Evolutionary conservation across 305 asterid species (phyloP).

Genomic region (Fraxinus sp.): DNA sequence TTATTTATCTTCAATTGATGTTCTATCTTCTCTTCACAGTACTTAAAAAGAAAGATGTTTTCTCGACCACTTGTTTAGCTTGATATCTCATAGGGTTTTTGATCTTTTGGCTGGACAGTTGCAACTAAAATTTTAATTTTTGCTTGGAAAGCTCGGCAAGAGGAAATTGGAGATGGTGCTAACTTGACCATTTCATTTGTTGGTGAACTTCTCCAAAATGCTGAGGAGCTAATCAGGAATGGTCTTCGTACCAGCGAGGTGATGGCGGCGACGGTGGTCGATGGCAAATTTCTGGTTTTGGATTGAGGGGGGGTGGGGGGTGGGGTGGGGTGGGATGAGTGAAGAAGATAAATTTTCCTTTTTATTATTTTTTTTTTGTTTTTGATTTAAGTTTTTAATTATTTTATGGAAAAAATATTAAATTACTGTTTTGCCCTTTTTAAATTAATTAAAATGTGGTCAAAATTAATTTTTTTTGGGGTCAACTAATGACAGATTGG

Average conservation of each 20-base stretch:
- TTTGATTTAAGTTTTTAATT: no score
- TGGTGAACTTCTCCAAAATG: slow-evolving; percentile 93
- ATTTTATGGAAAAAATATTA: no score
- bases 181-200: slow-evolving; percentile 83
- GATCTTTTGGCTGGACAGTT: neutral
- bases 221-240: slow-evolving; percentile 93
- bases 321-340: no score
- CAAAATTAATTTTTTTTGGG: no score
- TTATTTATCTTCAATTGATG: neutral
- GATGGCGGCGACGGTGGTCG: no score
- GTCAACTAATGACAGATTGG: no score
- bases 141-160: slow-evolving; percentile 93
- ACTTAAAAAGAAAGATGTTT: neutral
- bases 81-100: neutral
- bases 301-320: no score
- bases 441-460: no score
- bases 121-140: slow-evolving; percentile 89
- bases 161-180: slow-evolving; percentile 96
- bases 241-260: slow-evolving; percentile 81
- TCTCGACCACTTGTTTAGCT: neutral
- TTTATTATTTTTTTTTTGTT: no score
- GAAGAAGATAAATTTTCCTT: no score
- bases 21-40: neutral
- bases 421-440: no score
- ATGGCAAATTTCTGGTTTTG: no score